phyloP scores from a whole-genome alignment of 2,329 filamentous ascomycete species.

The Sarocladium brachiariae region DNA sequence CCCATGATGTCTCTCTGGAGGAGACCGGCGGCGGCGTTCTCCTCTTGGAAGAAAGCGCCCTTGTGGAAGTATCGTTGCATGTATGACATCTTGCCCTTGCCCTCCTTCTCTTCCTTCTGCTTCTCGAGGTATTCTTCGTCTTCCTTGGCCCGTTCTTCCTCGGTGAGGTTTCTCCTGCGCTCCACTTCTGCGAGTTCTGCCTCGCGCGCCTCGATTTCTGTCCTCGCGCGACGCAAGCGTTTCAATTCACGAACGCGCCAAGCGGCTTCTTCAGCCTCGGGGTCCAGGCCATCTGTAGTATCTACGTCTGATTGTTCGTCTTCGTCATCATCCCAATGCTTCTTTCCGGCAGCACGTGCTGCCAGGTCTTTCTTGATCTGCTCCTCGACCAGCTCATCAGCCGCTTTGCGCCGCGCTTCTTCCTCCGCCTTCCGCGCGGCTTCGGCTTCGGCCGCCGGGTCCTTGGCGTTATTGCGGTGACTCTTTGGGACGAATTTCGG shows the following conservation, averaged over 20 bases:
- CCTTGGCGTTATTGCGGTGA: conserved; percentile 32
- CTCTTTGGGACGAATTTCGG: conserved; percentile 58
- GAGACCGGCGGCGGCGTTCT: conserved; percentile 67
- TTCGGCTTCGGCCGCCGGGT: conserved; percentile 27
- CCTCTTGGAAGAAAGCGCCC: conserved; percentile 89
- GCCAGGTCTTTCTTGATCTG: conserved; percentile 78
- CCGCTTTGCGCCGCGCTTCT: conserved; percentile 59
- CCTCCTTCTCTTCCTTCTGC: conserved; percentile 74
- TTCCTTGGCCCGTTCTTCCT: conserved; percentile 78
- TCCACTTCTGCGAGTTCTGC: conserved; percentile 84
- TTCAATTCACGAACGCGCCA: conserved; percentile 92
- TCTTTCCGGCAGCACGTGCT: conserved; percentile 67
- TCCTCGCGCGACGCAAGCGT: conserved; percentile 79
- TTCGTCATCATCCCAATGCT: conserved; percentile 80
- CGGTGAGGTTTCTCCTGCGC: conserved; percentile 75
- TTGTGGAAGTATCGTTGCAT: conserved; percentile 98
- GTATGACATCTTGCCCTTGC: conserved; percentile 73
- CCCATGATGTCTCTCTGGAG: conserved; percentile 83
- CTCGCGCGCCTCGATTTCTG: conserved; percentile 77
- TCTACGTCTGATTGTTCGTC: conserved; percentile 70
- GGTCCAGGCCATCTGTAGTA: conserved; percentile 80
- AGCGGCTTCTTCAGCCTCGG: conserved; percentile 79
- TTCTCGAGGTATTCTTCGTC: conserved; percentile 70
- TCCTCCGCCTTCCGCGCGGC: conserved; percentile 41
- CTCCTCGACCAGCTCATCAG: conserved; percentile 77